Evolutionary conservation across 441 rosid species (phyloP).

Genomic region (Arabidopsis lyrata): DNA sequence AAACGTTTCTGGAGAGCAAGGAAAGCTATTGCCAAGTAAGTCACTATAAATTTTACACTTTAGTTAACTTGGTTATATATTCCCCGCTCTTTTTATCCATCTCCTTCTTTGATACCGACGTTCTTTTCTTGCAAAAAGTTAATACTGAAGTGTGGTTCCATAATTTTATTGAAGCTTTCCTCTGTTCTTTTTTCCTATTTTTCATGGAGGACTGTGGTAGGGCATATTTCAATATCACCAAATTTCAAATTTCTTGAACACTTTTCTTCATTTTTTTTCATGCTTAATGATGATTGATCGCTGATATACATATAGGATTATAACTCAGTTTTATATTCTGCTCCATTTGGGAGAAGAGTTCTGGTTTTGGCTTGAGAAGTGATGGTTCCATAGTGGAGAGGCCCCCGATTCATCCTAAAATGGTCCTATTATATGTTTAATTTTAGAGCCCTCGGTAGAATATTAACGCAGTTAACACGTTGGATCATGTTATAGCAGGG

Average conservation of each 20-base stretch:
- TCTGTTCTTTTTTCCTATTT: conserved; percentile 11
- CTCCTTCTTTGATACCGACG: conserved; percentile 6
- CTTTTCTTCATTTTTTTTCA: not conserved
- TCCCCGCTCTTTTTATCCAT: conserved; percentile 13
- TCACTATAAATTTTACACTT: not conserved
- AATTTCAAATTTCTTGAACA: not conserved
- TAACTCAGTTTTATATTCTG: conserved; percentile 42
- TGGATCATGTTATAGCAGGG: conserved; percentile 73
- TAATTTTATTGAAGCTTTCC: conserved; percentile 3
- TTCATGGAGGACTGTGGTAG: not conserved
- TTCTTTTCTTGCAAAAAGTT: not conserved
- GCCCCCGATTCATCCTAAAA: conserved; percentile 49
- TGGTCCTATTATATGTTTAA: conserved; percentile 44
- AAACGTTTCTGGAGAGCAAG: conserved; percentile 95
- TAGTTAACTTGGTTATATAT: not conserved
- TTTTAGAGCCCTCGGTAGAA: conserved; percentile 49
- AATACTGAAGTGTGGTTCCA: not conserved
- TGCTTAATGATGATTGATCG: conserved; percentile 19
- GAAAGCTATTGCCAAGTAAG: conserved; percentile 87
- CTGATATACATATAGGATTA: conserved; percentile 26
- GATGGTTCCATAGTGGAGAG: conserved; percentile 47
- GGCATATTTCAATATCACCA: not conserved
- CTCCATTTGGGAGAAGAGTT: conserved; percentile 38
- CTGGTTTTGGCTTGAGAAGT: conserved; percentile 41
- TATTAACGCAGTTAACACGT: conserved; percentile 44